These are phyloP conservation scores for Globisporangium solare DNA, from an alignment of 352 stramenopile species.

Conservation along the genomic window DNA sequence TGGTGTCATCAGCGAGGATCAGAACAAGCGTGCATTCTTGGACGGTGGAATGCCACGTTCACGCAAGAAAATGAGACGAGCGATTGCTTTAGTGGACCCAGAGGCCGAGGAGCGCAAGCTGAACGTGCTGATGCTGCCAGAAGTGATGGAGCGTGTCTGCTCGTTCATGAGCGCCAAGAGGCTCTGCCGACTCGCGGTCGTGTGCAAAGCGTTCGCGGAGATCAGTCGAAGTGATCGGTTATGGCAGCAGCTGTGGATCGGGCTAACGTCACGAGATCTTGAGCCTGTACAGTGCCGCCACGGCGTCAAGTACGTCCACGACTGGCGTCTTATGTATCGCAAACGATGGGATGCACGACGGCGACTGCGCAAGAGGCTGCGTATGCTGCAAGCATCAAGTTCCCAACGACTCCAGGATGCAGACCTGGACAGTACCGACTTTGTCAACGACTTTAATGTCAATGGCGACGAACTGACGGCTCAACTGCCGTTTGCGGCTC, in stretches of 20 bases:
- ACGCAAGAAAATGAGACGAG: constrained; percentile 12
- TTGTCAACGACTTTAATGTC: neutral
- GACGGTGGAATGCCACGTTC: constrained; percentile 5
- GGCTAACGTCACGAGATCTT: constrained; percentile 13
- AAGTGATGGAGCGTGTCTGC: constrained; percentile 65
- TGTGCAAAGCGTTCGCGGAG: constrained; percentile 40
- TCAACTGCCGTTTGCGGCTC: constrained; percentile 16
- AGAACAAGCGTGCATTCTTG: neutral
- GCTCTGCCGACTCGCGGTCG: constrained; percentile 49
- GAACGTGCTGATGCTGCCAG: constrained; percentile 46
- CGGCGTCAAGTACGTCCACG: constrained; percentile 24
- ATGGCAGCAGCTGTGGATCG: constrained; percentile 39
- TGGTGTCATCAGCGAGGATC: neutral
- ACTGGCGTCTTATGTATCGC: constrained; percentile 13
- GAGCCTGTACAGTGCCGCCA: constrained; percentile 22
- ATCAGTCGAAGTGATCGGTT: constrained; percentile 28
- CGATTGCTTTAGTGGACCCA: constrained; percentile 12
- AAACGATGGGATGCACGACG: constrained; percentile 11
- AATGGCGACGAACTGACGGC: neutral
- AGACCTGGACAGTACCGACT: constrained; percentile 1
- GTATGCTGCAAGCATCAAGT: neutral
- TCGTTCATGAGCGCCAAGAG: constrained; percentile 73
- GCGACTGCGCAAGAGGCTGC: constrained; percentile 7
- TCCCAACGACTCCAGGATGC: constrained; percentile 5
- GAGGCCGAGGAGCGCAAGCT: constrained; percentile 39